phyloP scores from a whole-genome alignment of 805 yeast species.

The Limtongia smithiae region DNA sequence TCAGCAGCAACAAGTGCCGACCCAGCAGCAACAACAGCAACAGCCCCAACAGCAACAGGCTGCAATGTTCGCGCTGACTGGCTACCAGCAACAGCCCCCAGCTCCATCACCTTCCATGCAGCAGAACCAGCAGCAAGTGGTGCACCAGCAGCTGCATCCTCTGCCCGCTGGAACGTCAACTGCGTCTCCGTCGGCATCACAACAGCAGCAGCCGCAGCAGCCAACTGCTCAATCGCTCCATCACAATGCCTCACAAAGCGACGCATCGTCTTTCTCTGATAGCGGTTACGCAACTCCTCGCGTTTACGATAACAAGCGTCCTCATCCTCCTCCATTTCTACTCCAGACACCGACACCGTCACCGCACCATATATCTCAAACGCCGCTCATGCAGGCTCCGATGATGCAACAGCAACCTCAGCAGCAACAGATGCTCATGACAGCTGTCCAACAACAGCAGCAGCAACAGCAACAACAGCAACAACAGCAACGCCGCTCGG shows the following conservation, averaged over 20 bases:
- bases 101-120: not conserved
- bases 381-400: conserved; percentile 2
- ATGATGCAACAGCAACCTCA: not conserved
- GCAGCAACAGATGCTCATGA: conserved; percentile 1
- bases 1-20: conserved; percentile 7
- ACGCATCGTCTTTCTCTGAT: not conserved
- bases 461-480: not conserved
- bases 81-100: not conserved
- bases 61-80: not conserved
- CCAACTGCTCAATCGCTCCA: conserved; percentile 1
- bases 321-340: conserved; percentile 1
- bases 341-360: conserved; percentile 2
- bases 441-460: too few relatives aligned
- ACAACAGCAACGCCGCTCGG: not conserved
- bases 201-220: conserved; percentile 7
- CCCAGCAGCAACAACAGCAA: conserved; percentile 10
- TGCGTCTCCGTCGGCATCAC: not conserved
- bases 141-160: not conserved
- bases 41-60: conserved; percentile 6
- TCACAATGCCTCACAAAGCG: not conserved
- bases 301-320: conserved; percentile 1
- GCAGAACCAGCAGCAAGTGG: not conserved
- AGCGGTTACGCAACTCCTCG: not conserved
- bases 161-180: not conserved
- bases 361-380: conserved; percentile 1